Base-by-base conservation (phyloP, 2,329 filamentous ascomycete genomes). In the Cercospora brassicicola region DNA sequence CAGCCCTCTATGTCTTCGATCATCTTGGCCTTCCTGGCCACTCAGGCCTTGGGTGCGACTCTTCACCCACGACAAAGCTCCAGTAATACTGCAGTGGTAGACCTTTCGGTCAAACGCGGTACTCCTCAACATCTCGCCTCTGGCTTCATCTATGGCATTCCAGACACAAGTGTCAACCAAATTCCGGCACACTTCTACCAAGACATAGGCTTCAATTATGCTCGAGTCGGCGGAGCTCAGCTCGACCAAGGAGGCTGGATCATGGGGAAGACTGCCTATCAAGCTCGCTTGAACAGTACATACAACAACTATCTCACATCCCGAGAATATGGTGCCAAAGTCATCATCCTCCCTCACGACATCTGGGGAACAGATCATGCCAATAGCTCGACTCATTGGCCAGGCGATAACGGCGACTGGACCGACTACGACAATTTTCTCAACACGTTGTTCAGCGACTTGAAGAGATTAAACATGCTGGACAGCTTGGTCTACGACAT, bases 351-450 rank as follows among this genome's bases (percentile, higher is more conserved):
- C 5, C 72, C 70, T 8, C 71, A 72, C 53, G 74, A 74, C 26
- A 71, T 75, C 15, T 75, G 73, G 72, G 73, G 74, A 15, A 73
- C 74, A 5, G 72, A 75, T 65, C 64, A 68, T 13, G 73, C 77
- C 5, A 80, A 82, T 28, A 74, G 76, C 0, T 78, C 78, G 1
- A 74, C 77, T 0, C 76, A 78, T 0, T 85, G 79, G 62, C 85
- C 84, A 0, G 84, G 85, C 2, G 84, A 86, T 67, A 78, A 84
- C 67, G 82, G 81, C 1, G 76, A 85, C 71, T 87, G 84, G 83
- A 75, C 77, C 1, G 71, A 77, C 20, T 83, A 78, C 70, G 83
- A 86, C 61, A 67, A 69, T 0, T 86, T 83, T 64, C 68, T 84
- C 0, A 75, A 78, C 0, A 78, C 78, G 23, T 73, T 82, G 2